phyloP scores from a whole-genome alignment of 73 alveolate genomes.

The Tetrahymena borealis region DNA sequence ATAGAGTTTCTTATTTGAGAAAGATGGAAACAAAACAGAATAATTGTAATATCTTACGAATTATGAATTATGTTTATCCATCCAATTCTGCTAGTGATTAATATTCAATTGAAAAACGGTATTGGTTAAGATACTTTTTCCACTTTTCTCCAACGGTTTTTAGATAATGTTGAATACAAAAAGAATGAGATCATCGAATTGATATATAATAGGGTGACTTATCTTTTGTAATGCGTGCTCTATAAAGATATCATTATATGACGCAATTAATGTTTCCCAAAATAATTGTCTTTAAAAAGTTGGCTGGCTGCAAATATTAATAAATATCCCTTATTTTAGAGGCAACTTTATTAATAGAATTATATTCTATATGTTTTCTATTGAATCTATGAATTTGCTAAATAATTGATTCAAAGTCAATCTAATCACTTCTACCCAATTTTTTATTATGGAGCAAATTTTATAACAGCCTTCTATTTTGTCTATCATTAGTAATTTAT shows the following conservation, averaged over 20 bases:
- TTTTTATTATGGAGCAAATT: too few species aligned
- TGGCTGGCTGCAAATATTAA: not conserved
- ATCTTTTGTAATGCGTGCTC: not conserved
- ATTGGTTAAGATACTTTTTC: too few species aligned
- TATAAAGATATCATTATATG: not conserved
- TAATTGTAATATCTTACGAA: too few species aligned
- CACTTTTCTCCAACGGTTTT: too few species aligned
- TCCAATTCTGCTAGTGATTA: too few species aligned
- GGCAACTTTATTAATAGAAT: not conserved
- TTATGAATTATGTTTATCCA: too few species aligned
- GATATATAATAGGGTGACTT: not conserved
- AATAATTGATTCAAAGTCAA: not conserved
- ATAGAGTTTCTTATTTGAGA: too few species aligned
- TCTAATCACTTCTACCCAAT: too few species aligned
- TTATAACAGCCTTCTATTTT: too few species aligned
- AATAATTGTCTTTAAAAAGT: not conserved
- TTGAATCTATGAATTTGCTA: not conserved
- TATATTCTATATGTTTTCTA: not conserved
- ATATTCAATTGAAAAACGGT: too few species aligned
- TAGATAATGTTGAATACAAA: not conserved
- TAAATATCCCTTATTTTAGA: not conserved
- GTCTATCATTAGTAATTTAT: too few species aligned
- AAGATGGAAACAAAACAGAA: too few species aligned
- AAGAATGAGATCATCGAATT: not conserved
- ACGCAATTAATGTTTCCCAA: not conserved